Evolutionary conservation across 371 early-diverging fungal genomes (phyloP), one percentile per base, ranked within the genome.

Genomic region (Mucor saturninus): DNA sequence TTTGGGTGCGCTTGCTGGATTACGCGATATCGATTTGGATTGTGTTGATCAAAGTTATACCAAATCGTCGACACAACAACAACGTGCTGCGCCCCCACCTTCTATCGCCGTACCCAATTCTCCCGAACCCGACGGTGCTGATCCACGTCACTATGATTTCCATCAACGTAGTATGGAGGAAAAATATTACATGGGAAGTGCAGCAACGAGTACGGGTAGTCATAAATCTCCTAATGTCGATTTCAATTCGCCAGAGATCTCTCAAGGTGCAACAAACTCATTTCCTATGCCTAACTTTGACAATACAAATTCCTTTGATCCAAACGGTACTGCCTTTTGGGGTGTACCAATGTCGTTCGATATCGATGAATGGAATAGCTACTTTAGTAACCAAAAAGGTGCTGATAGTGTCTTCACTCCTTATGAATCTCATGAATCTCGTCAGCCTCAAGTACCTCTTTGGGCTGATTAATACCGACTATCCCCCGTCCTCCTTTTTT

Each of bases 1-100:
- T 8, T 60, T 80, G 26, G 77, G 80, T 13, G 80, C 75, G 42
- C 55, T 80, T 4, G 80, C 80, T n/a, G 80, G 80, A 10, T 52
- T 80, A 56, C 62, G 80, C 35, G 80, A 80, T 15, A 77, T 80
- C 61, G 74, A 80, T 46, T 56, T 77, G 4, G 74, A 75, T 15
- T 67, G 64, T 28, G 69, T 69, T 6, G 67, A 71, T 53, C 62
- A 73, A 60, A 66, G 73, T 40, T 67, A 65, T 52, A 61, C 59
- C 5, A 42, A 37, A 14, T 63, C 63, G 8, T 31, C 11, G 42
- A 46, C 35, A 43, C 54, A 61, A 53, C 54, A 43, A 29, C 4
- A 21, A 6, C 31, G 31, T 9, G 28, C 28, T 29, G 26, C 39
- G 13, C 64, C 53, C 4, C 58, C 65, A 30, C 61, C 66, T 2